Evolutionary conservation across 2,329 filamentous ascomycete species (phyloP).

Genomic region (Monilinia vaccinii-corymbosi): DNA sequence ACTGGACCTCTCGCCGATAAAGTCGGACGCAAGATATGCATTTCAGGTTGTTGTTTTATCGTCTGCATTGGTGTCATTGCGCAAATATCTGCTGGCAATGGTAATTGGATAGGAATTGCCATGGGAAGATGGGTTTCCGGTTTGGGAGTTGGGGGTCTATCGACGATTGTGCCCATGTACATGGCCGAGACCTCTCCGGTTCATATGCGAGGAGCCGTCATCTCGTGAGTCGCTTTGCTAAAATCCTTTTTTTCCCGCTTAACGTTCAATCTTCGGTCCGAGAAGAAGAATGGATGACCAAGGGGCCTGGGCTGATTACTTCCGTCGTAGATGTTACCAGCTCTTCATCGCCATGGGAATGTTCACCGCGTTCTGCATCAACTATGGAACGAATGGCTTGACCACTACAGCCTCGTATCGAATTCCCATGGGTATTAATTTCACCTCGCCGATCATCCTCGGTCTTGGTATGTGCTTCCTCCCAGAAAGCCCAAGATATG

Average conservation of each 20-base stretch:
- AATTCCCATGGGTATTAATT: conserved; percentile 49
- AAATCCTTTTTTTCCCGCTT: neutral
- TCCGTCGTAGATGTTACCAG: conserved; percentile 48
- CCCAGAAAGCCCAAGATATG: conserved; percentile 49
- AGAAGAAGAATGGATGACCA: neutral
- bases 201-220: conserved; percentile 54
- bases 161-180: conserved; percentile 57
- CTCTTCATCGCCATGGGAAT: conserved; percentile 67
- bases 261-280: neutral
- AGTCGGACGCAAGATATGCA: conserved; percentile 52
- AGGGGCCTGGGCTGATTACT: conserved; percentile 14
- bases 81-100: conserved; percentile 48
- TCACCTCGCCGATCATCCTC: conserved; percentile 43
- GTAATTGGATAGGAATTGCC: conserved; percentile 52
- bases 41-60: conserved; percentile 42
- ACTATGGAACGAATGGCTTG: conserved; percentile 37
- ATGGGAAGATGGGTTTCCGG: conserved; percentile 59
- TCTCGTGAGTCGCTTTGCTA: conserved; percentile 33
- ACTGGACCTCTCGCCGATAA: conserved; percentile 61
- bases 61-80: conserved; percentile 58
- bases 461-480: conserved; percentile 43
- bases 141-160: conserved; percentile 58
- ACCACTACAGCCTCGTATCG: conserved; percentile 45
- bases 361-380: conserved; percentile 45
- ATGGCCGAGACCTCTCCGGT: conserved; percentile 55